Evolutionary conservation across 495 filamentous ascomycete species (phyloP).

Genomic region (Aspergillus egyptiacus): DNA sequence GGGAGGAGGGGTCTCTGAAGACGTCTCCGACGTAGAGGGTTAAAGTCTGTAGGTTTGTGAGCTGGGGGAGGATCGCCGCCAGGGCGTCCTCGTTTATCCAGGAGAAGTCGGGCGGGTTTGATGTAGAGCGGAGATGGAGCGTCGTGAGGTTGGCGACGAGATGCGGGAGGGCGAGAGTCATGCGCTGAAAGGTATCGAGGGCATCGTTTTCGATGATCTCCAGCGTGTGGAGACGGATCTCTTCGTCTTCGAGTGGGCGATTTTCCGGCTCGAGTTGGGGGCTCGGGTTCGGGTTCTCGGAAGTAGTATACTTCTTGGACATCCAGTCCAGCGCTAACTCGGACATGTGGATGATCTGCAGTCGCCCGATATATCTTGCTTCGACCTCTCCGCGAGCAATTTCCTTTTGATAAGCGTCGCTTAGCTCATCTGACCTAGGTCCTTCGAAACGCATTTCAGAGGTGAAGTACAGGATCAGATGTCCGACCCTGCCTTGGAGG

Average conservation of each 20-base stretch:
- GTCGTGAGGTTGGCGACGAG: conserved; percentile 16
- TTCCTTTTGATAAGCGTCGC: neutral
- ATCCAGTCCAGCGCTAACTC: conserved; percentile 12
- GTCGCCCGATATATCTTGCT: conserved; percentile 4
- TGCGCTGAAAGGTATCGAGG: conserved; percentile 19
- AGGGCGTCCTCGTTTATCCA: conserved; percentile 10
- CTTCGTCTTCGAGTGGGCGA: conserved; percentile 1
- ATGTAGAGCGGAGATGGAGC: conserved; percentile 19
- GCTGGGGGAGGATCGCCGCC: conserved; percentile 8
- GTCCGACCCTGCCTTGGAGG: conserved; percentile 18
- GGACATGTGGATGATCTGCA: conserved; percentile 13
- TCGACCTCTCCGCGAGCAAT: conserved; percentile 16
- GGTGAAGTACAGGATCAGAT: conserved; percentile 20
- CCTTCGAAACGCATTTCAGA: conserved; percentile 24
- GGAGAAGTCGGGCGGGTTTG: conserved; percentile 13
- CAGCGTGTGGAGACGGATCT: conserved; percentile 9
- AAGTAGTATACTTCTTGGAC: conserved; percentile 7
- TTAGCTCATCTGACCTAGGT: conserved; percentile 12
- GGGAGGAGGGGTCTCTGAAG: conserved; percentile 12
- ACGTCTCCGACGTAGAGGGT: conserved; percentile 22
- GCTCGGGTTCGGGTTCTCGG: neutral
- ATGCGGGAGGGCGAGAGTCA: conserved; percentile 21
- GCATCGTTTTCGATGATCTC: conserved; percentile 27
- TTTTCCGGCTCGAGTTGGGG: conserved; percentile 9
- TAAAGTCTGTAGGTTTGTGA: conserved; percentile 17